These are phyloP conservation scores for Avena sativa DNA, from an alignment of 176 grass and related monocot genomes.

Conservation along the genomic window DNA sequence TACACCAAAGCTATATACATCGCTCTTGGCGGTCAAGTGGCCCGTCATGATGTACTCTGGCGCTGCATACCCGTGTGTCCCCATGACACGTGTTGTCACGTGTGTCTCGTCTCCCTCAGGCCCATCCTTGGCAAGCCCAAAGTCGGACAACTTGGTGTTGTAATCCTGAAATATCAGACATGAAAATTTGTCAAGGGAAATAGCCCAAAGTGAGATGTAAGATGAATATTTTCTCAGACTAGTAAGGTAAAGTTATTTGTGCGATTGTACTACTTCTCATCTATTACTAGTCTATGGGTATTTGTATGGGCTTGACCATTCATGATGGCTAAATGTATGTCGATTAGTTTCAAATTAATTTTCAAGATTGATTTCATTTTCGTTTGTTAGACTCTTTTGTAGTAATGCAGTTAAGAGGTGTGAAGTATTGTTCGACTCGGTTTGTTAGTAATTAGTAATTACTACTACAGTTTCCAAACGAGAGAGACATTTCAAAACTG, in stretches of 20 bases:
- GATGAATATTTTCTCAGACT: background rate
- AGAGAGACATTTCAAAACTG: slow-evolving; percentile 23
- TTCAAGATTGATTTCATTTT: background rate
- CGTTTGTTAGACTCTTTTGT: background rate
- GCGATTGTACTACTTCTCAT: background rate
- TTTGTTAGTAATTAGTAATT: slow-evolving; percentile 4
- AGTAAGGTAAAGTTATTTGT: background rate
- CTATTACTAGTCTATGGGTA: background rate
- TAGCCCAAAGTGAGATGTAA: background rate
- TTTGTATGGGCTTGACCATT: background rate
- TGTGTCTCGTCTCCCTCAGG: slow-evolving; percentile 84
- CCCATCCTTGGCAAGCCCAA: slow-evolving; percentile 88
- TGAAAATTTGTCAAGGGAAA: slow-evolving; percentile 35
- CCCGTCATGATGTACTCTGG: slow-evolving; percentile 92
- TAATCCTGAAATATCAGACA: slow-evolving; percentile 61
- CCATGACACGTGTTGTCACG: slow-evolving; percentile 92
- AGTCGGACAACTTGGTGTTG: slow-evolving; percentile 86
- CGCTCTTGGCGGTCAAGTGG: slow-evolving; percentile 80
- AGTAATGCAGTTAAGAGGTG: background rate
- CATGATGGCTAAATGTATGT: background rate
- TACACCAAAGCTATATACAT: slow-evolving; percentile 85
- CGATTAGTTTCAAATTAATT: background rate
- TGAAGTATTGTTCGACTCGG: background rate
- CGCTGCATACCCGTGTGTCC: slow-evolving; percentile 80
- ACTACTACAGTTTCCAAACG: slow-evolving; percentile 17